Conservation (phyloP, 1,284 basidiomycete species). For the Sporisorium sorghi region DNA sequence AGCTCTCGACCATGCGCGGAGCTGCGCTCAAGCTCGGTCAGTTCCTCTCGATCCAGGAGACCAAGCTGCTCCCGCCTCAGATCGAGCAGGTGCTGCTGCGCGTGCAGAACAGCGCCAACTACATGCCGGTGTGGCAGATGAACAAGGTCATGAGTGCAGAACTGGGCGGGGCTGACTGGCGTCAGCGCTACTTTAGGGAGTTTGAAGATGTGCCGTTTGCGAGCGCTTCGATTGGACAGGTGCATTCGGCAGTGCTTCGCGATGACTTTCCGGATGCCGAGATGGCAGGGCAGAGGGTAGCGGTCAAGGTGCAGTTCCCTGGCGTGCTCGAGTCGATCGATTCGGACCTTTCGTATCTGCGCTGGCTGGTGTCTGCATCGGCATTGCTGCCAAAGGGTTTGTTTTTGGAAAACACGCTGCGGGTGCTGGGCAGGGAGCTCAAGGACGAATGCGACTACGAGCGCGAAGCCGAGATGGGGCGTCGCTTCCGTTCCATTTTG, state of each 20-base stretch:
- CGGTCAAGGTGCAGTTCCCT: slow-evolving; percentile 96
- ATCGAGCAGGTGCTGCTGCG: slow-evolving; percentile 87
- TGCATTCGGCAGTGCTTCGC: slow-evolving; percentile 81
- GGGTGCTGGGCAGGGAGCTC: slow-evolving; percentile 90
- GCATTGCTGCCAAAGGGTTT: slow-evolving; percentile 85
- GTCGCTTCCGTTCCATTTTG: slow-evolving; percentile 73
- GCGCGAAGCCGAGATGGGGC: slow-evolving; percentile 84
- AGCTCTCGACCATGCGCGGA: slow-evolving; percentile 92
- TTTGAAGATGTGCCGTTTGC: slow-evolving; percentile 92
- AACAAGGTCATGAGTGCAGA: slow-evolving; percentile 82
- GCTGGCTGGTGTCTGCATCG: slow-evolving; percentile 83
- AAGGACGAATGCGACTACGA: slow-evolving; percentile 93
- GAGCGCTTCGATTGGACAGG: slow-evolving; percentile 96
- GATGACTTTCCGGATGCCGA: slow-evolving; percentile 49
- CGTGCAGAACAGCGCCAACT: slow-evolving; percentile 95
- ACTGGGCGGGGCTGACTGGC: slow-evolving; percentile 81
- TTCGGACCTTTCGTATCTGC: slow-evolving; percentile 88
- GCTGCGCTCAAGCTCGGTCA: slow-evolving; percentile 97
- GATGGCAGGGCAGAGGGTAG: slow-evolving; percentile 72
- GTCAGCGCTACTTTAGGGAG: slow-evolving; percentile 75
- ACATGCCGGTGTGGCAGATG: slow-evolving; percentile 99
- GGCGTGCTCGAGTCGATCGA: slow-evolving; percentile 87
- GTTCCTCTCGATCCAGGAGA: slow-evolving; percentile 93
- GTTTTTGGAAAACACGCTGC: slow-evolving; percentile 80
- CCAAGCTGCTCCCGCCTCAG: slow-evolving; percentile 79